phyloP scores from a whole-genome alignment of 768 basidiomycete species.

The Filobasidium wieringae region DNA sequence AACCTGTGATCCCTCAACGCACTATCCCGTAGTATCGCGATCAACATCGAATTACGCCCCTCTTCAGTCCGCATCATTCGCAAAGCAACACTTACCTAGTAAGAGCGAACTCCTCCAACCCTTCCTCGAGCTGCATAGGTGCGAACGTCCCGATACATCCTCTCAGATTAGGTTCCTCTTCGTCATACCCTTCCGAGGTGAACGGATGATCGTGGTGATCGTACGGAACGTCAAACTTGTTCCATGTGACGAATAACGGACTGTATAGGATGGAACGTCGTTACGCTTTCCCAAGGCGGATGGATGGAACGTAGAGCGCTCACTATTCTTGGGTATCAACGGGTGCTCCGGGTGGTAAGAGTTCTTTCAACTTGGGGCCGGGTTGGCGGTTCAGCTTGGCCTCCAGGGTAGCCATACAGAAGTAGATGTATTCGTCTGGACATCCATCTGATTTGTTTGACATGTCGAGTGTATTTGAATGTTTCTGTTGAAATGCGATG shows the following conservation, averaged over 20 bases:
- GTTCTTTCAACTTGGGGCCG: constrained; percentile 50
- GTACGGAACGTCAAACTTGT: constrained; percentile 49
- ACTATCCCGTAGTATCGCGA: not conserved
- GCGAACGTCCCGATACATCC: constrained; percentile 95
- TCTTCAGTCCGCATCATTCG: not conserved
- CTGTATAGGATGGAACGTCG: constrained; percentile 47
- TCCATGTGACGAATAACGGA: constrained; percentile 96
- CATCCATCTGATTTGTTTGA: not conserved
- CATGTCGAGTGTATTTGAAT: too few relatives aligned
- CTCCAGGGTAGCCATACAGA: constrained; percentile 41
- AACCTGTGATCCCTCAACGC: constrained; percentile 63
- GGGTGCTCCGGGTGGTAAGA: constrained; percentile 52
- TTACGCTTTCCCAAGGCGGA: too few relatives aligned
- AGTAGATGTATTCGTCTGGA: constrained; percentile 32
- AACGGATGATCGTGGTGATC: not conserved
- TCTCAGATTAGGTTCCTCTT: constrained; percentile 48
- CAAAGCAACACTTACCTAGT: constrained; percentile 44
- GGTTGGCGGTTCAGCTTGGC: constrained; percentile 42
- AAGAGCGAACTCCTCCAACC: constrained; percentile 78
- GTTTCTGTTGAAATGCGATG: too few relatives aligned
- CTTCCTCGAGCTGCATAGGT: constrained; percentile 57
- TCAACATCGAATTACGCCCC: constrained; percentile 17
- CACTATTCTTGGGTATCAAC: constrained; percentile 42
- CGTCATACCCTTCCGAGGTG: constrained; percentile 8
- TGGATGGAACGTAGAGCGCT: not conserved